phyloP scores from a whole-genome alignment of 1,284 basidiomycete genomes.

The Athelia psychrophila region DNA sequence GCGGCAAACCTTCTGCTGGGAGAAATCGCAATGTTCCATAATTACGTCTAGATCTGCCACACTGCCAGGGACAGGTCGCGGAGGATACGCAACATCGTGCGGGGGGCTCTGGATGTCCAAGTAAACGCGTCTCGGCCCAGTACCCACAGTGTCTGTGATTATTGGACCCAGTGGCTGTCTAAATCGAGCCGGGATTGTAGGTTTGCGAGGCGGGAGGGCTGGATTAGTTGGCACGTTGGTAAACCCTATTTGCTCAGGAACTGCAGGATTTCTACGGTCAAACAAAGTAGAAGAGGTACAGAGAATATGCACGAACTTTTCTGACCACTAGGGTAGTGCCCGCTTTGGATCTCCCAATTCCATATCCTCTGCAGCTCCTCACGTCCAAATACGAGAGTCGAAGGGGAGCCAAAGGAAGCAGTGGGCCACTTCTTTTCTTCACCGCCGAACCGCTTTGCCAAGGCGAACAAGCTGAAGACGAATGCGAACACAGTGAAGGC shows the following conservation, averaged over 20 bases:
- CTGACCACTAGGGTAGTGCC: slow-evolving; percentile 84
- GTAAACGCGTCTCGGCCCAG: slow-evolving; percentile 76
- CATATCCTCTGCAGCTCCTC: slow-evolving; percentile 86
- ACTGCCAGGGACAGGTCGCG: slow-evolving; percentile 45
- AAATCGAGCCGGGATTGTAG: slow-evolving; percentile 41
- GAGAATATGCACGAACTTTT: slow-evolving; percentile 50
- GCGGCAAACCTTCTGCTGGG: slow-evolving; percentile 36
- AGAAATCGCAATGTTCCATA: slow-evolving; percentile 53
- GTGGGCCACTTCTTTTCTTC: slow-evolving; percentile 66
- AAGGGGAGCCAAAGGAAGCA: slow-evolving; percentile 63
- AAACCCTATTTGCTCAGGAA: slow-evolving; percentile 71
- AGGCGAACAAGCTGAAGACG: slow-evolving; percentile 53
- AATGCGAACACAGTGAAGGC: slow-evolving; percentile 46
- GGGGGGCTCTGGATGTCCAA: slow-evolving; percentile 60
- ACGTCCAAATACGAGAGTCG: slow-evolving; percentile 74
- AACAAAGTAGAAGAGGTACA: slow-evolving; percentile 1
- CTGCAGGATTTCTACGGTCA: slow-evolving; percentile 35
- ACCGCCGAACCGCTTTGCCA: slow-evolving; percentile 54
- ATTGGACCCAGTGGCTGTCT: slow-evolving; percentile 39
- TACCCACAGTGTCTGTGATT: slow-evolving; percentile 53
- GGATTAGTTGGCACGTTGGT: slow-evolving; percentile 64
- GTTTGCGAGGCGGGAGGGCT: slow-evolving; percentile 53
- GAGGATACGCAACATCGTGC: slow-evolving; percentile 43
- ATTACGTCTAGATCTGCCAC: slow-evolving; percentile 51
- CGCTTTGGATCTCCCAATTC: slow-evolving; percentile 90